These are phyloP conservation scores for Pulveroboletus sp. DNA, from an alignment of 768 basidiomycete species.

Conservation along the genomic window DNA sequence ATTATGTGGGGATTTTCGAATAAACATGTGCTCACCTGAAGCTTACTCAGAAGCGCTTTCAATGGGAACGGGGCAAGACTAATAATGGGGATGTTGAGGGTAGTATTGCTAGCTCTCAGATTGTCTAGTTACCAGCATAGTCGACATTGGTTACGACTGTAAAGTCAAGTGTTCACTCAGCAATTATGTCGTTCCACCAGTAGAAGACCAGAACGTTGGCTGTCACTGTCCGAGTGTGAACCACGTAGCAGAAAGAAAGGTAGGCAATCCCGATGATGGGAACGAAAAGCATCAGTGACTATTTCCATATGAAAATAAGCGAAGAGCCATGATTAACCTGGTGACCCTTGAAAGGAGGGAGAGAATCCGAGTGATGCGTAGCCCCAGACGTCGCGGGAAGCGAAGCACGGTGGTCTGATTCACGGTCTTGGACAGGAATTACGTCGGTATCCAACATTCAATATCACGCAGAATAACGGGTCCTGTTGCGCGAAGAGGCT, in stretches of 20 bases:
- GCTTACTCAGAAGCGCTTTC: slow-evolving; percentile 7
- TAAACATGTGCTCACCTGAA: slow-evolving; percentile 3
- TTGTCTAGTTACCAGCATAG: neutral
- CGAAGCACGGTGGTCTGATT: neutral
- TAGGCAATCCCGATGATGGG: slow-evolving; percentile 6
- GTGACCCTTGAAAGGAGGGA: neutral
- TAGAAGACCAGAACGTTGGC: neutral
- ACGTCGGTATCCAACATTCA: slow-evolving; percentile 6
- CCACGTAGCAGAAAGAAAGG: slow-evolving; percentile 16
- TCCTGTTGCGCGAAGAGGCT: too few relatives aligned
- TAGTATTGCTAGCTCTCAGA: slow-evolving; percentile 10
- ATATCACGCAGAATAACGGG: neutral
- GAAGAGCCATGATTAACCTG: neutral
- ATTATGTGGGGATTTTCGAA: neutral
- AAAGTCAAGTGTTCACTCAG: neutral
- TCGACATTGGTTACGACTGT: neutral
- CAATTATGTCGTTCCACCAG: slow-evolving; percentile 1
- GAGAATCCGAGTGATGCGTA: too few relatives aligned
- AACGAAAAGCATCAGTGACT: slow-evolving; percentile 2
- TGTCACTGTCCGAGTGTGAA: slow-evolving; percentile 13
- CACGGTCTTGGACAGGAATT: neutral
- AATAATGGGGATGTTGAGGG: slow-evolving; percentile 14
- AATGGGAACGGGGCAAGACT: slow-evolving; percentile 12
- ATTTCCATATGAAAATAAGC: slow-evolving; percentile 2
- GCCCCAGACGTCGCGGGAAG: too few relatives aligned